phyloP scores from a whole-genome alignment of 1,139 yeast genomes.

The Yamadazyma sp. region DNA sequence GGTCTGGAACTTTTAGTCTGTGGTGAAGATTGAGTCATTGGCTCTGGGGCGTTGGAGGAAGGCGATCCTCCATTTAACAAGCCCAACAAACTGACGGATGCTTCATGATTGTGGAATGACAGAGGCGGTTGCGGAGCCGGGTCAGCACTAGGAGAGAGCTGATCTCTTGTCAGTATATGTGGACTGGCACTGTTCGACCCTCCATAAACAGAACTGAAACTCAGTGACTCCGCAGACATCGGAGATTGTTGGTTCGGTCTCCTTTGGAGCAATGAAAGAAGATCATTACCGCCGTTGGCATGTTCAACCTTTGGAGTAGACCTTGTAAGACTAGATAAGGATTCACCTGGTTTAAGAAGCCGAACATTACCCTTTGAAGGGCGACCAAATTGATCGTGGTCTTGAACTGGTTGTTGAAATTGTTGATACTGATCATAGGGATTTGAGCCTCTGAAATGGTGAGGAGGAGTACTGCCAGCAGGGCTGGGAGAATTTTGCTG shows the following conservation, averaged over 20 bases:
- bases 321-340: constrained; percentile 17
- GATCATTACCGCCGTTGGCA: constrained; percentile 13
- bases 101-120: neutral
- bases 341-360: constrained; percentile 32
- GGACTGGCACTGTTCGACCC: neutral
- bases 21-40: neutral
- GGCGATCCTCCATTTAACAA: constrained; percentile 7
- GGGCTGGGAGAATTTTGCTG: no score
- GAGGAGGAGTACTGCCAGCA: no score
- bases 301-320: constrained; percentile 1
- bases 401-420: neutral
- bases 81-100: constrained; percentile 10
- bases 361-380: constrained; percentile 22
- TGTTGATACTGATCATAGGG: neutral
- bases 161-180: neutral
- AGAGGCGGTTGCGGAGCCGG: neutral
- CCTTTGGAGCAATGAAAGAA: constrained; percentile 18
- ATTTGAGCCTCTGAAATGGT: no score
- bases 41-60: constrained; percentile 8
- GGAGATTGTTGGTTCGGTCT: constrained; percentile 5
- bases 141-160: neutral
- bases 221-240: constrained; percentile 1
- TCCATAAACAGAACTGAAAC: constrained; percentile 1
- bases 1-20: constrained; percentile 5
- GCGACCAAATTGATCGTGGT: constrained; percentile 8